Evolutionary conservation across 2,329 filamentous ascomycete genomes (phyloP).

Genomic region (Pleoardoris graminearum): DNA sequence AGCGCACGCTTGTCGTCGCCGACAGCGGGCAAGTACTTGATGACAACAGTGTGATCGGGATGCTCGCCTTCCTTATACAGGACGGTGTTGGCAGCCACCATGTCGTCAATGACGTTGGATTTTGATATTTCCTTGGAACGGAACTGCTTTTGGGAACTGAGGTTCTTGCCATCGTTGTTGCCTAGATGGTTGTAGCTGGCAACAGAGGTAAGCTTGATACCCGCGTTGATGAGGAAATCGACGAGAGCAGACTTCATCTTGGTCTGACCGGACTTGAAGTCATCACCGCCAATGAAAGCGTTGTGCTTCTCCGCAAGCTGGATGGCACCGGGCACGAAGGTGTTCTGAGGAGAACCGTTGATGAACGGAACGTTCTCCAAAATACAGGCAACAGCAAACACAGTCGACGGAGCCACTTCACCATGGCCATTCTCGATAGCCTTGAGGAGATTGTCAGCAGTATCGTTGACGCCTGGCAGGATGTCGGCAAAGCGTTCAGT

Average conservation of each 20-base stretch:
- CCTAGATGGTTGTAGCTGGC: constrained; percentile 99
- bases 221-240: constrained; percentile 97
- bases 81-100: constrained; percentile 93
- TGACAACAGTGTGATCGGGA: constrained; percentile 97
- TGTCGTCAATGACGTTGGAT: constrained; percentile 98
- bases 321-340: constrained; percentile 91
- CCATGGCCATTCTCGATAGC: constrained; percentile 84
- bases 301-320: constrained; percentile 83
- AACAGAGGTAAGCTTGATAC: constrained; percentile 98
- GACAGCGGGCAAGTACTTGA: constrained; percentile 99
- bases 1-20: constrained; percentile 98
- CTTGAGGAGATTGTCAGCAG: constrained; percentile 87
- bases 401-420: constrained; percentile 91
- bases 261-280: constrained; percentile 99
- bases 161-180: constrained; percentile 99
- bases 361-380: constrained; percentile 91
- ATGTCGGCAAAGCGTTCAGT: constrained; percentile 95
- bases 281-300: constrained; percentile 93
- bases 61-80: constrained; percentile 92
- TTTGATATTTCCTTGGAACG: constrained; percentile 99
- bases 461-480: constrained; percentile 89
- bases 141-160: constrained; percentile 97
- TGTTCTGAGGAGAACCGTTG: constrained; percentile 99
- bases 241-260: constrained; percentile 99
- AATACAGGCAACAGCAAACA: constrained; percentile 94